Evolutionary conservation across 1,284 basidiomycete species (phyloP).

Genomic region (Leccinum griseonigrum): DNA sequence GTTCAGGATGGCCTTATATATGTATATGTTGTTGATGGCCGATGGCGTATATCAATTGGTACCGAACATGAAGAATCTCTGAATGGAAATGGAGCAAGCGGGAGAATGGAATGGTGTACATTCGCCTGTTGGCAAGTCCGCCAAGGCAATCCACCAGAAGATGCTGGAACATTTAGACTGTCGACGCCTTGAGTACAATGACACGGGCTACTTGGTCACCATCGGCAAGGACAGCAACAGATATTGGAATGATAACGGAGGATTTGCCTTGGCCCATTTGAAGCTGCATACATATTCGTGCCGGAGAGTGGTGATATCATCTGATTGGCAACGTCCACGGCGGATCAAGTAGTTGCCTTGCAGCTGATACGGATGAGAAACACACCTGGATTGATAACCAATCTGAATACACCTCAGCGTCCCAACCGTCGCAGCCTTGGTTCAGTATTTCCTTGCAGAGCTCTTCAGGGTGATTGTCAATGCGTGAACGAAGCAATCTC

Average conservation of each 20-base stretch:
- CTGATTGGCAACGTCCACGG: conserved; percentile 36
- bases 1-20: not conserved
- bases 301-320: conserved; percentile 43
- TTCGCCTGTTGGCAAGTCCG: conserved; percentile 42
- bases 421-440: conserved; percentile 15
- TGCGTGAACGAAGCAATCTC: conserved; percentile 1
- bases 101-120: conserved; percentile 50
- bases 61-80: conserved; percentile 1
- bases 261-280: conserved; percentile 62
- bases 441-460: conserved; percentile 38
- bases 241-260: conserved; percentile 14
- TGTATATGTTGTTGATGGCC: not conserved
- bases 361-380: conserved; percentile 30
- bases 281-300: conserved; percentile 43
- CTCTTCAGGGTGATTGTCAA: conserved; percentile 25
- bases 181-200: not conserved
- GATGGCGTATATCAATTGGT: not conserved
- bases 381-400: conserved; percentile 51
- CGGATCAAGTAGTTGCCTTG: conserved; percentile 42
- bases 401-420: conserved; percentile 30
- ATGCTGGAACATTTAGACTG: conserved; percentile 44
- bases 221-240: not conserved
- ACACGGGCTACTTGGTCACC: not conserved
- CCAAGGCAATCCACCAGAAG: conserved; percentile 42
- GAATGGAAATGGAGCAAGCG: conserved; percentile 32